These are phyloP conservation scores for Przewalskia tangutica DNA, from an alignment of 257 asterid genomes.

Conservation along the genomic window DNA sequence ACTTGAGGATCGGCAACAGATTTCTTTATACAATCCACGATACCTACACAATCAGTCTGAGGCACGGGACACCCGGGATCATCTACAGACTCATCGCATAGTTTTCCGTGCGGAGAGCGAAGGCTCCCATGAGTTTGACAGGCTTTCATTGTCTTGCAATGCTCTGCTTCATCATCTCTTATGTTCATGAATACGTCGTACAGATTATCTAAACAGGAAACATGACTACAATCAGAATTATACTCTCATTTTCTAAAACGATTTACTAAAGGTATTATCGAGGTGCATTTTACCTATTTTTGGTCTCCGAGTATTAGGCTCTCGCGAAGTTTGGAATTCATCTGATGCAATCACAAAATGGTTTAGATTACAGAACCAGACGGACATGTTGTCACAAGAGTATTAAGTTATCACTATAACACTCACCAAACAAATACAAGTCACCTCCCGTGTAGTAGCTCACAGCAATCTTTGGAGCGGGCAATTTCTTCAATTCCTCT, in stretches of 20 bases:
- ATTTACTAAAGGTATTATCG: neutral
- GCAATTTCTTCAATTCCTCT: slow-evolving; percentile 67
- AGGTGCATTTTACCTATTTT: slow-evolving; percentile 49
- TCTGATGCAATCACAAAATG: slow-evolving; percentile 31
- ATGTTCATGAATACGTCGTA: slow-evolving; percentile 76
- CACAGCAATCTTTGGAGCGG: slow-evolving; percentile 71
- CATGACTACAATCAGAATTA: neutral
- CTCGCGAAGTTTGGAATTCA: slow-evolving; percentile 83
- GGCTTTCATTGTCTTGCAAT: slow-evolving; percentile 97
- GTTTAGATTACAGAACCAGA: neutral
- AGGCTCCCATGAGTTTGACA: slow-evolving; percentile 87
- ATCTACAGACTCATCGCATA: slow-evolving; percentile 21
- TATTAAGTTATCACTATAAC: neutral
- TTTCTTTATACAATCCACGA: slow-evolving; percentile 62
- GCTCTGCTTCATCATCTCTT: slow-evolving; percentile 97
- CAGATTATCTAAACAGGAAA: slow-evolving; percentile 49
- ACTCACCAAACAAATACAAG: slow-evolving; percentile 87
- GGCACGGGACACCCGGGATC: slow-evolving; percentile 30
- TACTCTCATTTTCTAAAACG: neutral
- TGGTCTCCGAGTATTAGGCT: slow-evolving; percentile 77
- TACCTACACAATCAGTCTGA: slow-evolving; percentile 62
- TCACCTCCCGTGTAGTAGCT: slow-evolving; percentile 82
- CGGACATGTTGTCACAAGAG: neutral
- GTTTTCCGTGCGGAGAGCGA: slow-evolving; percentile 69
- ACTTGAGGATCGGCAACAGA: slow-evolving; percentile 36